A percentile compares a stretch with the other conserved stretches of the same genome.
These are phyloP conservation scores for Oenanthe sinensis DNA, from an alignment of 129 eudicot genomes.

Conservation along the genomic window DNA sequence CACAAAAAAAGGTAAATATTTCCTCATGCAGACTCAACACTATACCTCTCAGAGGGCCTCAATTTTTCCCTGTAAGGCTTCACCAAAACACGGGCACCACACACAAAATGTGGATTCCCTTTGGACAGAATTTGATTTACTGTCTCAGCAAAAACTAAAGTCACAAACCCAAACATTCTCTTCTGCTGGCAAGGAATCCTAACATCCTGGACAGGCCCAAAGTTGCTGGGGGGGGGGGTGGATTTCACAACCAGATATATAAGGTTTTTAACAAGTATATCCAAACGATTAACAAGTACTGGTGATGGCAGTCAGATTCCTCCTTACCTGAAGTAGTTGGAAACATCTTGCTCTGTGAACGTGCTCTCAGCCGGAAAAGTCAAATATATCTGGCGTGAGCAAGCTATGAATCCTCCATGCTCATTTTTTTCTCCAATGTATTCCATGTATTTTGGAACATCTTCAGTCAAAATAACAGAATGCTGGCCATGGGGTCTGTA, in stretches of 20 bases:
- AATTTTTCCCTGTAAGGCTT: constrained; percentile 78
- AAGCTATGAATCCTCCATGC: constrained; percentile 66
- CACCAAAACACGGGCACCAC: constrained; percentile 85
- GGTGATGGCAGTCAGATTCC: not conserved
- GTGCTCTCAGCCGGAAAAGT: constrained; percentile 91
- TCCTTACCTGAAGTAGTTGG: constrained; percentile 59
- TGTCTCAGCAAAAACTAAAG: constrained; percentile 54
- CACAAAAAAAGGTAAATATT: not conserved
- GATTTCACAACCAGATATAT: not conserved
- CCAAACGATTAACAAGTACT: no score
- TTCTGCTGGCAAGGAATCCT: constrained; percentile 84
- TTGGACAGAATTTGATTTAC: constrained; percentile 54
- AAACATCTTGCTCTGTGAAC: constrained; percentile 74
- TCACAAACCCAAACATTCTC: constrained; percentile 85
- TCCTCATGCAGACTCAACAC: not conserved
- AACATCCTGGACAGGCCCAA: constrained; percentile 76
- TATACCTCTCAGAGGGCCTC: constrained; percentile 49
- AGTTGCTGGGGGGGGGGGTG: constrained; percentile 28
- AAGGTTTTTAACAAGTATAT: not conserved
- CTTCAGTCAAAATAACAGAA: constrained; percentile 67
- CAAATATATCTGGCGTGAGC: constrained; percentile 71
- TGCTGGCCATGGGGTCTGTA: constrained; percentile 92
- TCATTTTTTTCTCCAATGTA: constrained; percentile 52
- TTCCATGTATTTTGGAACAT: constrained; percentile 56
- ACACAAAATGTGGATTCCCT: constrained; percentile 74